phyloP scores from a whole-genome alignment of 2,329 filamentous ascomycete genomes.

The Orbilia blumenaviensis region DNA sequence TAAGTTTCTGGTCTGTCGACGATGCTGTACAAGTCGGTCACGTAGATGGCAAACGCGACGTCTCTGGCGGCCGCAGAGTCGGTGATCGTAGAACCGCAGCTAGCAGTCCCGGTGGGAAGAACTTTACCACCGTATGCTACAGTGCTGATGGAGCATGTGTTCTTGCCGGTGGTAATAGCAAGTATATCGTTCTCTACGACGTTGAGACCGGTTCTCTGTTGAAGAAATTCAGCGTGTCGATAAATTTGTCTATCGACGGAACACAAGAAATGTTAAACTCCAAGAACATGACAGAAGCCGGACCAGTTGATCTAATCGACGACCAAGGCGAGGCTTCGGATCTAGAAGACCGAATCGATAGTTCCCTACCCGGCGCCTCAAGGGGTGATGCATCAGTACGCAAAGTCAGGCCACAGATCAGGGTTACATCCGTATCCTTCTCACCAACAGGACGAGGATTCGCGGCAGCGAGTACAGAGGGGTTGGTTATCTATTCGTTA shows the following conservation, averaged over 20 bases:
- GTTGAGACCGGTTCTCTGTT: constrained; percentile 88
- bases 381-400: constrained; percentile 84
- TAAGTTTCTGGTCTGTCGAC: constrained; percentile 92
- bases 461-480: constrained; percentile 94
- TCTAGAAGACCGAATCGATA: constrained; percentile 82
- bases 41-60: constrained; percentile 88
- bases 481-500: constrained; percentile 89
- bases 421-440: constrained; percentile 85
- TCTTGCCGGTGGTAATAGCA: constrained; percentile 92
- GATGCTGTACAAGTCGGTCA: constrained; percentile 87
- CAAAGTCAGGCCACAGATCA: constrained; percentile 79
- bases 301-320: constrained; percentile 83
- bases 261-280: constrained; percentile 98
- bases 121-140: constrained; percentile 86
- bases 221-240: constrained; percentile 93
- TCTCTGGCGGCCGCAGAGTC: constrained; percentile 88
- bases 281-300: constrained; percentile 87
- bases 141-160: constrained; percentile 91
- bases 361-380: constrained; percentile 82
- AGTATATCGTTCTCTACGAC: constrained; percentile 98
- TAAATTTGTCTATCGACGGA: constrained; percentile 93
- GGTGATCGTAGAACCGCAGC: constrained; percentile 89
- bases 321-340: constrained; percentile 88
- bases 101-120: constrained; percentile 88
- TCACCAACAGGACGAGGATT: constrained; percentile 88